These are phyloP conservation scores for Populus euphratica DNA, from an alignment of 345 rosid genomes.

Conservation along the genomic window DNA sequence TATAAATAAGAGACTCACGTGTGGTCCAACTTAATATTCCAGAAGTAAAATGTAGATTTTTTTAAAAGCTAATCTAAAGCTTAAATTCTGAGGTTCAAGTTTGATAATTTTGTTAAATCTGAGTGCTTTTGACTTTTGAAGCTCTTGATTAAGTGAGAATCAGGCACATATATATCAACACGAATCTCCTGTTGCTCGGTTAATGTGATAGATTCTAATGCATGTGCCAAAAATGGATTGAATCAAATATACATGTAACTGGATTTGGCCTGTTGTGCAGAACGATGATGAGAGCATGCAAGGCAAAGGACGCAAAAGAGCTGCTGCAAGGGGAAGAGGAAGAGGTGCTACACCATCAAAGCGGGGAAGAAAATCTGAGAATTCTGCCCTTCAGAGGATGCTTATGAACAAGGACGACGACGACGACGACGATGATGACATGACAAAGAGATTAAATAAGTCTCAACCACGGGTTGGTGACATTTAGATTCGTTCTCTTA, in stretches of 20 bases:
- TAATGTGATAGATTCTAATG: too few relatives aligned
- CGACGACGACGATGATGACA: constrained; percentile 54
- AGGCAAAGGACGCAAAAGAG: constrained; percentile 72
- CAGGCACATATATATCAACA: too few relatives aligned
- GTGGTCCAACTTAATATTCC: too few relatives aligned
- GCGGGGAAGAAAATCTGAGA: constrained; percentile 67
- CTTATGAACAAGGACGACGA: constrained; percentile 62
- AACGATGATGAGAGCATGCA: constrained; percentile 45
- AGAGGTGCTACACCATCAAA: constrained; percentile 69
- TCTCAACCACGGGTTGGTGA: constrained; percentile 68
- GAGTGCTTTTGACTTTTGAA: too few relatives aligned
- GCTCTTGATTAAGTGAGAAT: too few relatives aligned
- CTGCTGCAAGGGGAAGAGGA: constrained; percentile 60
- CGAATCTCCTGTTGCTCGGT: too few relatives aligned
- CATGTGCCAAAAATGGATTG: background rate
- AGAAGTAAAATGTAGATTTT: too few relatives aligned
- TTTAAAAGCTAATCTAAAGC: too few relatives aligned
- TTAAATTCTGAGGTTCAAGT: too few relatives aligned
- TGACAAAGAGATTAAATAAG: constrained; percentile 47
- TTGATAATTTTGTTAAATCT: too few relatives aligned
- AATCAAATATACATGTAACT: background rate
- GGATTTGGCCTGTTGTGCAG: constrained; percentile 28
- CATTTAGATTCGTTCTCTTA: background rate
- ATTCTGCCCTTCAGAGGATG: constrained; percentile 55
- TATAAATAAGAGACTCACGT: too few relatives aligned